Base-by-base conservation (phyloP, 192 early-diverging fungal species). In the Coemansia reversa region DNA sequence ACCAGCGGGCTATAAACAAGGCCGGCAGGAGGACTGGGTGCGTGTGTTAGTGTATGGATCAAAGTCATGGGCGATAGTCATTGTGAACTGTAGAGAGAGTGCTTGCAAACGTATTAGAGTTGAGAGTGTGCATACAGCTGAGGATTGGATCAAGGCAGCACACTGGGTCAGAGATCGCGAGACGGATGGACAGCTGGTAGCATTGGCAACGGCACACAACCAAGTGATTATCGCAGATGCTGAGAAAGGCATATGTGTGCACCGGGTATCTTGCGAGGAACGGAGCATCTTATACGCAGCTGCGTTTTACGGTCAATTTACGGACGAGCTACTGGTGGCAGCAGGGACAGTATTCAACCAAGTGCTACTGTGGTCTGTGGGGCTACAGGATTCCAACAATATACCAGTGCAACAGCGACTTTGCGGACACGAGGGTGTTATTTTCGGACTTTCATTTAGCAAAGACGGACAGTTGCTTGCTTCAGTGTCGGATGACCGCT, bases 281-380 rank as follows among this genome's bases (percentile, higher is more conserved):
- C 84, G 75, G 24, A 89, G 89, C 51, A 89, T 92, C 24, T 58
- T 93, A 47, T 93, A 93, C 71, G 84, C 90, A 1, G 91, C 91
- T 0, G 84, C 86, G 30, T 86, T 94, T 51, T 84, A 79, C 60
- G 89, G 89, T n/a, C 57, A 66, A 5, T 85, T 79, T 0, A 35
- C 74, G 8, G 77, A 73, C 11, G 69, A 65, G 0, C 51, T 93
- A 5, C 62, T 73, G 14, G 74, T 93, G 9, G 89, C 89, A 0
- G 86, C 86, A 0, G 93, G 93, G 0, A 95, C 93, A 7, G 92
- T 93, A 8, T 94, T 93, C 70, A 92, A 91, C 75, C 83, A 94
- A 48, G 86, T 92, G 0, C 73, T 90, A 58, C 51, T 93, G 4
- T 93, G 92, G 91, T 2, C n/a, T 28, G 27, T 51, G 22, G 16